These are phyloP conservation scores for Ophidiomyces ophidiicola DNA, from an alignment of 2,329 filamentous ascomycete species.

Conservation along the genomic window DNA sequence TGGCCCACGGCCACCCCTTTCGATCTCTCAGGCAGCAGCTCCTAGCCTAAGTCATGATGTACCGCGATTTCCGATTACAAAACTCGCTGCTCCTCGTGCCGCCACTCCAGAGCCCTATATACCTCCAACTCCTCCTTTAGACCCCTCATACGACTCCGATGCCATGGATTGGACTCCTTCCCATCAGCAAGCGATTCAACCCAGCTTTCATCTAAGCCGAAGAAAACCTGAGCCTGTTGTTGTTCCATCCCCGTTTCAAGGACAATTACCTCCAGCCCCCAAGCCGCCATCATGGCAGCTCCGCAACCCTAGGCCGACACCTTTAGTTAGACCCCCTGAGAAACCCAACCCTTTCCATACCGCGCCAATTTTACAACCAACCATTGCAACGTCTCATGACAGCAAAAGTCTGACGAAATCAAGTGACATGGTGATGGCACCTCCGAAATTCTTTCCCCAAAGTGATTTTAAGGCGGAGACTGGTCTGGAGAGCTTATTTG, in stretches of 20 bases:
- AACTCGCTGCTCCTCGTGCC: slow-evolving; percentile 25
- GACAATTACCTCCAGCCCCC: slow-evolving; percentile 31
- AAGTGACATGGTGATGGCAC: slow-evolving; percentile 28
- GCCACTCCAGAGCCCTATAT: slow-evolving; percentile 19
- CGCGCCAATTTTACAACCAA: slow-evolving; percentile 20
- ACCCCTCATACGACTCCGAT: slow-evolving; percentile 25
- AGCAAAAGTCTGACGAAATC: slow-evolving; percentile 12
- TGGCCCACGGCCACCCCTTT: slow-evolving; percentile 14
- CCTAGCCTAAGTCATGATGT: slow-evolving; percentile 14
- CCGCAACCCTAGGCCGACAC: slow-evolving; percentile 23
- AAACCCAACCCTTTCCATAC: slow-evolving; percentile 30
- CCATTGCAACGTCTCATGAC: slow-evolving; percentile 1
- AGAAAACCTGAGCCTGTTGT: slow-evolving; percentile 23
- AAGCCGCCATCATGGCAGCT: slow-evolving; percentile 32
- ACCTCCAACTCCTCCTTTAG: slow-evolving; percentile 29
- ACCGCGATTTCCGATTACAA: slow-evolving; percentile 31
- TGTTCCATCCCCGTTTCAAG: slow-evolving; percentile 34
- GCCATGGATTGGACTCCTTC: slow-evolving; percentile 43
- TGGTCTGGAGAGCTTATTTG: slow-evolving; percentile 37
- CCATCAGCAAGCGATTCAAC: slow-evolving; percentile 25
- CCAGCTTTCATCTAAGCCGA: slow-evolving; percentile 22
- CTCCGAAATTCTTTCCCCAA: slow-evolving; percentile 36
- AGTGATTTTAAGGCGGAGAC: slow-evolving; percentile 33
- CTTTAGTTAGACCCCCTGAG: slow-evolving; percentile 25
- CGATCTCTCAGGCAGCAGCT: slow-evolving; percentile 14